Evolutionary conservation across 2,329 filamentous ascomycete species (phyloP).

Genomic region (Xenosphaeropsis pyriputrescens): DNA sequence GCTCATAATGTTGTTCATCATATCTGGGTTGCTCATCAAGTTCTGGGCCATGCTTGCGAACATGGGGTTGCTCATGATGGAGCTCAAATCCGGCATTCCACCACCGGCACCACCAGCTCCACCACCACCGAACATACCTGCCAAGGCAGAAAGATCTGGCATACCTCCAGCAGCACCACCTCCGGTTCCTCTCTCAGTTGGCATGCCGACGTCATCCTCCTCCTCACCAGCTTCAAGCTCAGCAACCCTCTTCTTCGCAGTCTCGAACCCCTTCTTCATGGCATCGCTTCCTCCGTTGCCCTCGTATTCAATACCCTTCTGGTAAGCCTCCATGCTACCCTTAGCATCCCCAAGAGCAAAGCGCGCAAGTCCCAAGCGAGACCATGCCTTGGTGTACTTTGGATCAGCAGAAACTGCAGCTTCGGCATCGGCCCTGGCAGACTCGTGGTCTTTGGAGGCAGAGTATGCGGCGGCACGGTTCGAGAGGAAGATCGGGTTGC

Average conservation of each 20-base stretch:
- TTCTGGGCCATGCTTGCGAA: slow-evolving; percentile 95
- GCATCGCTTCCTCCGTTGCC: slow-evolving; percentile 88
- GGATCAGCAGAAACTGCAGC: slow-evolving; percentile 79
- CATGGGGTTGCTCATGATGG: slow-evolving; percentile 97
- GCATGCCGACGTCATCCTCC: slow-evolving; percentile 31
- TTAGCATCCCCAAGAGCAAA: slow-evolving; percentile 85
- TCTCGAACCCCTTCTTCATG: slow-evolving; percentile 96
- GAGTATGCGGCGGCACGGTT: slow-evolving; percentile 94
- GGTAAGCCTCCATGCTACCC: slow-evolving; percentile 89
- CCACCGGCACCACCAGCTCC: slow-evolving; percentile 45
- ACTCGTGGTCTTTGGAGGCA: slow-evolving; percentile 68
- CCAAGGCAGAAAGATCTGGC: slow-evolving; percentile 57
- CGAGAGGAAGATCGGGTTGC: slow-evolving; percentile 91
- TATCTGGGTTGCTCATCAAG: slow-evolving; percentile 90
- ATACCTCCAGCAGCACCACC: slow-evolving; percentile 42
- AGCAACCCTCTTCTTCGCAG: slow-evolving; percentile 73
- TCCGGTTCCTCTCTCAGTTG: slow-evolving; percentile 31
- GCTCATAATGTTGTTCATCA: slow-evolving; percentile 85
- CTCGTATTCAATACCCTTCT: slow-evolving; percentile 84
- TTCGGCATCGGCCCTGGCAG: slow-evolving; percentile 78
- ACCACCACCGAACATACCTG: slow-evolving; percentile 57
- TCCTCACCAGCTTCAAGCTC: slow-evolving; percentile 48
- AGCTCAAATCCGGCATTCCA: slow-evolving; percentile 76
- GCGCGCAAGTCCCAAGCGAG: slow-evolving; percentile 74
- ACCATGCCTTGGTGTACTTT: slow-evolving; percentile 95